Evolutionary conservation across 2,329 filamentous ascomycete species (phyloP).

Genomic region (Neoscytalidium dimidiatum): DNA sequence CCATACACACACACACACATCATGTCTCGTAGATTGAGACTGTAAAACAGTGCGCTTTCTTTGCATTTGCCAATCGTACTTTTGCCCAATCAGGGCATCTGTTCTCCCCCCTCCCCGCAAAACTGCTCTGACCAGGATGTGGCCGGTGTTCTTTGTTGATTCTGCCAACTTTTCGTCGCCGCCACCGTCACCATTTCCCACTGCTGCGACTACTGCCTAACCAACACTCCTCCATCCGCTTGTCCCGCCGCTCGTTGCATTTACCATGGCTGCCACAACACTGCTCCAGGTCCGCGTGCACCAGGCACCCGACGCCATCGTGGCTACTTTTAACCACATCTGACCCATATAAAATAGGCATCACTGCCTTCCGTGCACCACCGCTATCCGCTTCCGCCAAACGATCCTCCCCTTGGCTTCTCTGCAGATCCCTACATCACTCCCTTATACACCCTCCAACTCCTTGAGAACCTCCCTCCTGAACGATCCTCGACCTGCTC

Average conservation of each 20-base stretch:
- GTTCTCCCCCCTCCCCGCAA: neutral
- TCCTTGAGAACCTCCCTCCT: neutral
- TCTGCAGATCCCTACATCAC: neutral
- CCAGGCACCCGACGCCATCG: neutral
- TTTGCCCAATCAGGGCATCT: neutral
- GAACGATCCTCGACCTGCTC: no score
- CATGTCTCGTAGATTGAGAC: neutral
- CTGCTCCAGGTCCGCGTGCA: neutral
- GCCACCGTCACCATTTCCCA: neutral
- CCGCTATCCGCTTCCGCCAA: neutral
- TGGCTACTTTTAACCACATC: neutral
- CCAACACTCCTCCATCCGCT: neutral
- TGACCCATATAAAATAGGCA: conserved; percentile 15
- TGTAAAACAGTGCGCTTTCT: conserved; percentile 2
- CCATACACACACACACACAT: no score
- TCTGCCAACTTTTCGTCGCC: neutral
- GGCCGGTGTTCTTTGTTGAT: conserved; percentile 10
- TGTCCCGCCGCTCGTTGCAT: neutral
- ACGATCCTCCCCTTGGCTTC: neutral
- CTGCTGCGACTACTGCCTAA: neutral
- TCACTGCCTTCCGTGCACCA: conserved; percentile 7
- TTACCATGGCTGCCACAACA: neutral
- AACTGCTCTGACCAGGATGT: neutral
- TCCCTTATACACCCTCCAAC: neutral
- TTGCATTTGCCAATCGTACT: neutral